Base-by-base conservation (phyloP, 116 monocot species). In the Posidonia oceanica region DNA sequence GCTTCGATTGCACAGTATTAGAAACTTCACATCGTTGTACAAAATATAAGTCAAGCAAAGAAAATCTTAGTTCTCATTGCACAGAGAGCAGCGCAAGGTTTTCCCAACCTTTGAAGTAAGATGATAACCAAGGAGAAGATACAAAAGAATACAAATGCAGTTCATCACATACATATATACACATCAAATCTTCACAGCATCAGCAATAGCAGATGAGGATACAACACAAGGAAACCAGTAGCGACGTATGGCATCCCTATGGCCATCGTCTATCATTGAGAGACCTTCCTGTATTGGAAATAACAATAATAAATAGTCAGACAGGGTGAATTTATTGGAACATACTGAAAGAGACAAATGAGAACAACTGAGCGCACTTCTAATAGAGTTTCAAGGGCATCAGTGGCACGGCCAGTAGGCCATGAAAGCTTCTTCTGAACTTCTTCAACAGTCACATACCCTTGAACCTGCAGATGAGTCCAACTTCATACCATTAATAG, bases 151-250 rank as follows among this genome's bases (percentile, higher is more conserved):
- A 48, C 48, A 48, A 48, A 48, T 10, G 48, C 48, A 7, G 7
- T 10, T 48, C 12, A 10, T 12, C 48, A 2, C 5, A 48, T 7
- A 48, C 7, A 18, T 17, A 36, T 15, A 18, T 40, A 36, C 29
- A 52, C 11, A 67, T 70, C 70, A 70, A 54, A 20, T 14, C 22
- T 36, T 57, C 14, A 17, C 21, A 2, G 17, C 37, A 15, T 71
- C 71, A 54, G 21, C 21, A 56, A 69, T 53, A 39, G 62, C 23
- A 36, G 78, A 78, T 20, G 71, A 75, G 6, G 82, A 39, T 69
- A 84, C 80, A 18, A 91, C 95, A 82, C 95, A 96, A 16, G 95
- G 95, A 76, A 96, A 96, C 95, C 95, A 91, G 69, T 86, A 88
- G 21, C 88, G 81, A 8, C 88, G 81, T 29, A 81, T 83, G 6